Conservation (phyloP, 1,284 basidiomycete genomes). For the Sutorius eximius region DNA sequence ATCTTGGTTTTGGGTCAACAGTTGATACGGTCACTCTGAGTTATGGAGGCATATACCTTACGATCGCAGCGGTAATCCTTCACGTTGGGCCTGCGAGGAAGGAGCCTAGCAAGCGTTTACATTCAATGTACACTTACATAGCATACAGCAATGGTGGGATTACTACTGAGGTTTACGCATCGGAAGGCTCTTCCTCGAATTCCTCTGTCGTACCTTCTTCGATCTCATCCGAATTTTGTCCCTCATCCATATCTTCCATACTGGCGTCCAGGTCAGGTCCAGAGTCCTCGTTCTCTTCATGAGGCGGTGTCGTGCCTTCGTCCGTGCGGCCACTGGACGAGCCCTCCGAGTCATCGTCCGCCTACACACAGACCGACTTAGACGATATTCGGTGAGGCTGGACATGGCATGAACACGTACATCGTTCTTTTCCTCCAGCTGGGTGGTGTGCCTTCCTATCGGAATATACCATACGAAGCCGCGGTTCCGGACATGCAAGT, state of each 20-base stretch:
- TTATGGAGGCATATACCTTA: neutral
- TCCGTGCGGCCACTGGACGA: constrained; percentile 38
- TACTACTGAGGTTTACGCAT: constrained; percentile 11
- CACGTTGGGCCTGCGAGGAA: neutral
- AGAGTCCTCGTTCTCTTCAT: constrained; percentile 58
- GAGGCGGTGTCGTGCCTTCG: constrained; percentile 46
- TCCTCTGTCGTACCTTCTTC: constrained; percentile 31
- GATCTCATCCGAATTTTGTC: constrained; percentile 33
- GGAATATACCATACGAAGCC: constrained; percentile 71
- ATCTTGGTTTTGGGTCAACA: neutral
- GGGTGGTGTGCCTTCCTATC: constrained; percentile 68
- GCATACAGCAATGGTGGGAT: neutral
- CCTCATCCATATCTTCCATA: constrained; percentile 73
- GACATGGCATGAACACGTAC: constrained; percentile 42
- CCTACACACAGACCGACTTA: constrained; percentile 30
- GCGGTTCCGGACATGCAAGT: constrained; percentile 56
- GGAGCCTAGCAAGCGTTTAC: neutral
- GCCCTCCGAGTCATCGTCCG: constrained; percentile 44
- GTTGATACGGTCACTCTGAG: neutral
- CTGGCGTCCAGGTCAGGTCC: constrained; percentile 64
- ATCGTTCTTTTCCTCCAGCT: constrained; percentile 81
- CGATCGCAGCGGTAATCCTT: neutral
- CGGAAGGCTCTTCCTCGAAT: constrained; percentile 33
- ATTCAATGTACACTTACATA: neutral
- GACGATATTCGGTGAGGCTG: constrained; percentile 1